Evolutionary conservation across 192 early-diverging fungal genomes (phyloP).

Genomic region (Spizellomyces punctatus): DNA sequence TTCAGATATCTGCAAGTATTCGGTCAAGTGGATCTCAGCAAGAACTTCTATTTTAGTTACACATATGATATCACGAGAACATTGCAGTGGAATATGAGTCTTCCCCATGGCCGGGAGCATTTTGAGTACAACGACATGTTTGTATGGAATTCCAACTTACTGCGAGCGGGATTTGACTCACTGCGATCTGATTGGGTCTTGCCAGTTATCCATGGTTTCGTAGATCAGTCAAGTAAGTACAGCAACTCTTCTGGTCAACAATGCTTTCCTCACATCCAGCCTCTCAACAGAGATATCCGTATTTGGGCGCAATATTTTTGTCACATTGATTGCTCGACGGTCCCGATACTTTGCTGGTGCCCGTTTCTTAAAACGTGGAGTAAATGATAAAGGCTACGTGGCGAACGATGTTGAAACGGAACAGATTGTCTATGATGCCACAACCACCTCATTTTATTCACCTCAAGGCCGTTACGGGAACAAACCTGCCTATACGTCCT

Average conservation of each 20-base stretch:
- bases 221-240: constrained; percentile 88
- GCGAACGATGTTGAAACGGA: constrained; percentile 99
- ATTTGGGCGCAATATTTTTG: constrained; percentile 85
- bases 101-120: constrained; percentile 32
- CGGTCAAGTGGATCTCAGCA: constrained; percentile 86
- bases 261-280: background rate
- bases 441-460: constrained; percentile 82
- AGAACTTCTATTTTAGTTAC: constrained; percentile 97
- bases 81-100: constrained; percentile 86
- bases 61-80: constrained; percentile 94
- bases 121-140: constrained; percentile 81
- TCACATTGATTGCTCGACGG: constrained; percentile 93
- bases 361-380: constrained; percentile 92
- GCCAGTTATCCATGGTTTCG: constrained; percentile 91
- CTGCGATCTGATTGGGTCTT: constrained; percentile 74
- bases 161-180: constrained; percentile 66
- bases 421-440: constrained; percentile 93
- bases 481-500: constrained; percentile 82
- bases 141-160: constrained; percentile 89
- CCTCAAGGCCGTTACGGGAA: constrained; percentile 48
- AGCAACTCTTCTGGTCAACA: background rate
- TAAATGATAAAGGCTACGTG: constrained; percentile 92
- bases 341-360: constrained; percentile 95
- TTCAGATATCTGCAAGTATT: constrained; percentile 78
- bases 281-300: constrained; percentile 73